Evolutionary conservation across 805 yeast genomes (phyloP), one percentile per base, ranked within the genome.

Genomic region (Starmerella floricola): DNA sequence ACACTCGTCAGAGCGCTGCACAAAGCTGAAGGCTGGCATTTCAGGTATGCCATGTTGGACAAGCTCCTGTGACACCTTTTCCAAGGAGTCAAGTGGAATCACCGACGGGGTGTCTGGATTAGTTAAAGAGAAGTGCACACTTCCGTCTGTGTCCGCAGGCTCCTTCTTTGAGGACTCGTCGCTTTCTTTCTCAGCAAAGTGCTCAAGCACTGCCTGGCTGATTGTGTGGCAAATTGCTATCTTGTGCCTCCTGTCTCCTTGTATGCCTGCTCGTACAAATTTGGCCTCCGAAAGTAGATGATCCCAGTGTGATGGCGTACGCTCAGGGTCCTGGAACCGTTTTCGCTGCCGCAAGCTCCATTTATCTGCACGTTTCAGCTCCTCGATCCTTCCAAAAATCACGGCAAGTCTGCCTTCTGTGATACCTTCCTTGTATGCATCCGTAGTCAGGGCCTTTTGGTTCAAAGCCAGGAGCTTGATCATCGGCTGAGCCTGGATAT

Each of bases 271-370:
- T 6, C 85, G 74, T 75, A 86, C 70, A 94, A 95, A 85, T 46
- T 74, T 74, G 55, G 76, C 81, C 58, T 91, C 98, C 19, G 74
- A 74, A 4, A 91, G 48, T 19, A 88, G 48, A 44, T 70, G 62
- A 52, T 80, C 88, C 84, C 93, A 76, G 49, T 82, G 87, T 3
- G 76, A 64, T 24, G 66, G 64, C 26, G 53, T 49, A 15, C 67
- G 50, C 20, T 50, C 72, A 0, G 97, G 95, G 50, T 84, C 94
- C 11, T 68, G 55, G 54, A 69, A 79, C 48, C 73, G 70, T 40
- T 71, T 66, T 0, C 94, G 94, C 58, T 91, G 98, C 40, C 94
- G 69, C 40, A 91, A 65, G 18, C 94, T 79, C 97, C 98, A 91
- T 53, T 82, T 77, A 2, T 83, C 81, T 44, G 79, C 79, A 36